A percentile compares a stretch with the other conserved stretches of the same genome.
These are phyloP conservation scores for Prototheca wickerhamii DNA, from an alignment of 163 green algal species.

Conservation along the genomic window DNA sequence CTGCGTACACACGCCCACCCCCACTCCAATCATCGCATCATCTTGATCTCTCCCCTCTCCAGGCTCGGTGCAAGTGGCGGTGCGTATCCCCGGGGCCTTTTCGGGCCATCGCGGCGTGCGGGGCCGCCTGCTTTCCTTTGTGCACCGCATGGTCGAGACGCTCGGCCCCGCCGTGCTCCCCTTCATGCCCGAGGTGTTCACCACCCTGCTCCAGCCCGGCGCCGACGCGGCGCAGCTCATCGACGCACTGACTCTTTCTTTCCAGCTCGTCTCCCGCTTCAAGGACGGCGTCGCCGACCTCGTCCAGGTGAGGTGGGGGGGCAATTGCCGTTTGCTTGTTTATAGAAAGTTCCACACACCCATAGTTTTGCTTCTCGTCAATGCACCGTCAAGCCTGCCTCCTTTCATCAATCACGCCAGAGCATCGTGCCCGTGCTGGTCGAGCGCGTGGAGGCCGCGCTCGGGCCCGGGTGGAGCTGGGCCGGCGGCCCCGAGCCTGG, in stretches of 20 bases:
- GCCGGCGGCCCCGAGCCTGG: slow-evolving; percentile 28
- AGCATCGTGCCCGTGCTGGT: slow-evolving; percentile 46
- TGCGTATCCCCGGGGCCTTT: slow-evolving; percentile 16
- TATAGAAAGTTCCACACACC: too few relatives aligned
- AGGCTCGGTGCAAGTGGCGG: slow-evolving; percentile 7
- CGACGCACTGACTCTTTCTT: slow-evolving; percentile 56
- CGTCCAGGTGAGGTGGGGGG: slow-evolving; percentile 15
- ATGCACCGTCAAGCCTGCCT: background rate
- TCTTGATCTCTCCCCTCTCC: background rate
- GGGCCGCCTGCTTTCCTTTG: slow-evolving; percentile 63
- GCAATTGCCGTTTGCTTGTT: background rate
- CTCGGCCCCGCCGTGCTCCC: slow-evolving; percentile 50
- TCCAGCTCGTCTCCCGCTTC: slow-evolving; percentile 56
- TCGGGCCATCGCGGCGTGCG: slow-evolving; percentile 53
- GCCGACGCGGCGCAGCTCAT: slow-evolving; percentile 27
- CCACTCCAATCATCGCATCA: background rate
- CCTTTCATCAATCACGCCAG: slow-evolving; percentile 7
- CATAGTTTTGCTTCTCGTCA: too few relatives aligned
- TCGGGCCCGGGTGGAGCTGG: slow-evolving; percentile 71
- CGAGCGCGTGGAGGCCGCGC: slow-evolving; percentile 39
- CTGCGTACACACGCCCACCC: background rate
- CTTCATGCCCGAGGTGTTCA: slow-evolving; percentile 52
- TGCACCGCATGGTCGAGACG: slow-evolving; percentile 80
- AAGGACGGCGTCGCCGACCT: slow-evolving; percentile 20
- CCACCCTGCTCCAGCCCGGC: slow-evolving; percentile 44